Conservation (phyloP, 1,284 basidiomycete genomes). For the Termitomyces sp. region DNA sequence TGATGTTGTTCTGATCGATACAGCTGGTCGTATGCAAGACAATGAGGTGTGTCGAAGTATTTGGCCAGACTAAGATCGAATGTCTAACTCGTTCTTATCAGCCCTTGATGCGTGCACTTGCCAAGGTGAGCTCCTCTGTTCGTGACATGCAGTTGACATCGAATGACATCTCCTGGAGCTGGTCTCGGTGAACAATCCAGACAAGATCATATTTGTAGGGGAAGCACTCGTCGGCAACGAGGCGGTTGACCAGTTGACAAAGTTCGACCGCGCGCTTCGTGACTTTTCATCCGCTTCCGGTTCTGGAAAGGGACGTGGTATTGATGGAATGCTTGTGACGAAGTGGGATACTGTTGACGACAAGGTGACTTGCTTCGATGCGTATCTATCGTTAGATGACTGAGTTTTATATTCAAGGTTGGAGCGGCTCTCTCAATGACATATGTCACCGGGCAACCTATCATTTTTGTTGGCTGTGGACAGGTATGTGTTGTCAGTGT, state of each 20-base stretch:
- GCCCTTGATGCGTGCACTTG: constrained; percentile 97
- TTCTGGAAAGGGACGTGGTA: constrained; percentile 73
- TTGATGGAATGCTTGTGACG: constrained; percentile 94
- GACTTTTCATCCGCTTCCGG: constrained; percentile 79
- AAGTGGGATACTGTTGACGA: constrained; percentile 98
- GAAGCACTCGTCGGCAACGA: constrained; percentile 96
- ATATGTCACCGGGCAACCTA: constrained; percentile 94
- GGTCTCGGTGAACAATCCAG: constrained; percentile 85
- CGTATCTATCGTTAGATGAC: neutral
- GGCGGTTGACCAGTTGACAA: constrained; percentile 91
- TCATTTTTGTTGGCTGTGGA: constrained; percentile 93
- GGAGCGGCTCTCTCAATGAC: constrained; percentile 97
- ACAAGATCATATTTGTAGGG: constrained; percentile 95
- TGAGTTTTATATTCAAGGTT: constrained; percentile 52
- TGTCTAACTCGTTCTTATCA: constrained; percentile 23
- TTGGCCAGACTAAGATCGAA: constrained; percentile 9
- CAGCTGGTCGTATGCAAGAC: constrained; percentile 98
- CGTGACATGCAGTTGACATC: constrained; percentile 1
- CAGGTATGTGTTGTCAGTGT: constrained; percentile 53
- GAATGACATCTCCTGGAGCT: constrained; percentile 44
- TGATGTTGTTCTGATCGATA: constrained; percentile 94
- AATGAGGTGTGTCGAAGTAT: constrained; percentile 65
- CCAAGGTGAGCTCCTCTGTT: constrained; percentile 56
- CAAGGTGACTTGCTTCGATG: constrained; percentile 51
- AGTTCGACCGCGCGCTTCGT: constrained; percentile 87